Conservation (phyloP, 2,329 filamentous ascomycete genomes). For the Ilyonectria mors-panacis region DNA sequence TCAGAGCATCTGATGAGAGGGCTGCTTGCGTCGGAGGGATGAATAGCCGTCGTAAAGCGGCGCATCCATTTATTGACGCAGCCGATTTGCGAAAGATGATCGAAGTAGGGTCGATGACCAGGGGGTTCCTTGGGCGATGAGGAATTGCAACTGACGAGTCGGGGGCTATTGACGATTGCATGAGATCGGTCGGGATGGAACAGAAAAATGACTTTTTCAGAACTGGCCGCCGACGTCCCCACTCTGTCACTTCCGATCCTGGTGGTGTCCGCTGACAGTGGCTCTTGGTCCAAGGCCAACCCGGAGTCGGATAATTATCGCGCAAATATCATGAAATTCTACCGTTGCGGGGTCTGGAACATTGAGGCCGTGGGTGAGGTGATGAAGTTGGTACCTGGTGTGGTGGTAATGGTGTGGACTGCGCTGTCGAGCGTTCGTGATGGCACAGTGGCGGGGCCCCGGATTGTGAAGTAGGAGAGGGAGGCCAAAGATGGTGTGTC, state of each 20-base stretch:
- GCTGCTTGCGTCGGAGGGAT: constrained; percentile 21
- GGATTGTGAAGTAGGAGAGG: not conserved
- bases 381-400: not conserved
- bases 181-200: constrained; percentile 43
- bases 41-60: constrained; percentile 19
- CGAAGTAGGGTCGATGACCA: constrained; percentile 30
- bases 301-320: constrained; percentile 28
- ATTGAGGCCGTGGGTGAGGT: constrained; percentile 12
- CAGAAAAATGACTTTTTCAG: constrained; percentile 40
- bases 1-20: constrained; percentile 26
- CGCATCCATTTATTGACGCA: constrained; percentile 27
- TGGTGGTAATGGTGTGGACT: not conserved
- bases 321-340: constrained; percentile 21
- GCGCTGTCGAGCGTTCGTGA: constrained; percentile 14
- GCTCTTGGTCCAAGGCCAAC: constrained; percentile 37
- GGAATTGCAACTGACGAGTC: constrained; percentile 27
- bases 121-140: constrained; percentile 27
- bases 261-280: constrained; percentile 42
- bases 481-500: constrained; percentile 1
- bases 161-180: constrained; percentile 32
- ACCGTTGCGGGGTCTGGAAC: constrained; percentile 27
- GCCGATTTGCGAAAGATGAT: constrained; percentile 45
- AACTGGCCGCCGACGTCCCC: constrained; percentile 37
- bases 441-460: constrained; percentile 23
- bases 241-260: constrained; percentile 38